phyloP scores from a whole-genome alignment of 495 filamentous ascomycete genomes.

The Annulohypoxylon maeteangense region DNA sequence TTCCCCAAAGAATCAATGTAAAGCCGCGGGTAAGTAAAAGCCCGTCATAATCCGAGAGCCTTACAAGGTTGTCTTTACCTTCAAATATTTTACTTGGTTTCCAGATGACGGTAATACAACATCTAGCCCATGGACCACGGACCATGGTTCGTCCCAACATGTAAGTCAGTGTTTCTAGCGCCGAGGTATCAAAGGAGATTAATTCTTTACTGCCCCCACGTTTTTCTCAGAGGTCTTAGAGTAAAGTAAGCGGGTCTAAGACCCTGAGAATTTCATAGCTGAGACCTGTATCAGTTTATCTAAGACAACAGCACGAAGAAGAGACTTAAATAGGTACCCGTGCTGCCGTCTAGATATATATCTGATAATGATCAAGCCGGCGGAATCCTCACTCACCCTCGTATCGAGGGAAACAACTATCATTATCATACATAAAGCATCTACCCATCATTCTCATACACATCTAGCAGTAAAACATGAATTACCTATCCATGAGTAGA shows the following conservation, averaged over 20 bases:
- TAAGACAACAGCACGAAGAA: neutral
- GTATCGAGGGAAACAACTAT: too few species aligned
- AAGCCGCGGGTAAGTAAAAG: too few species aligned
- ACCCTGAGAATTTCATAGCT: neutral
- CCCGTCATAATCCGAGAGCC: too few species aligned
- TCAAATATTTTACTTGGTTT: too few species aligned
- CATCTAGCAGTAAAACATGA: too few species aligned
- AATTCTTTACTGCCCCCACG: neutral
- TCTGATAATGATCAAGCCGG: too few species aligned
- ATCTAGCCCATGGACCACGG: neutral
- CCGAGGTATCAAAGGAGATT: neutral
- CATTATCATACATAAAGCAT: too few species aligned
- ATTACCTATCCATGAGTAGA: too few species aligned
- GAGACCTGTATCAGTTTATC: neutral
- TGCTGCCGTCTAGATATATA: neutral
- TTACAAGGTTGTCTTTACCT: too few species aligned
- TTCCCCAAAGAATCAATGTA: too few species aligned
- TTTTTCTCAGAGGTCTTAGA: neutral
- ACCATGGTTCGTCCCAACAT: neutral
- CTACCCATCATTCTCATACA: neutral
- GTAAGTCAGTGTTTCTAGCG: neutral
- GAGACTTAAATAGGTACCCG: too few species aligned
- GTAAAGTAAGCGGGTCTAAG: neutral
- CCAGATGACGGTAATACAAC: neutral
- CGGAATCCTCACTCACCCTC: too few species aligned